Base-by-base conservation (phyloP, 805 yeast species). In the Candida adriatica region DNA sequence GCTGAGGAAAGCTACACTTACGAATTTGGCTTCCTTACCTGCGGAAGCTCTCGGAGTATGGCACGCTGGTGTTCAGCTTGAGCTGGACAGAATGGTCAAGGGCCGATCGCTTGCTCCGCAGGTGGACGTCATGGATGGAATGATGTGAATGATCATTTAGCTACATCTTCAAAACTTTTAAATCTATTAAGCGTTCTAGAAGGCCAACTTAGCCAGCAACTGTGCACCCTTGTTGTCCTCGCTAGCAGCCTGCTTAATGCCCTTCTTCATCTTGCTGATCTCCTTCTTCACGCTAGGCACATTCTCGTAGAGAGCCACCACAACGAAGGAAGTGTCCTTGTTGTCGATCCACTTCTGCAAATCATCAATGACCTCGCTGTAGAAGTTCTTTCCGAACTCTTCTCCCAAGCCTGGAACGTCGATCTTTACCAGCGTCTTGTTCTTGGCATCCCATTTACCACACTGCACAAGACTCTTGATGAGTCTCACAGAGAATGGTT, bases 401-500 rank as follows among this genome's bases (percentile, higher is more conserved):
- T 61, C 52, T 8, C 92, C 90, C 13, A 62, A 57, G 33, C 59
- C 76, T 52, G 62, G 66, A 39, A 56, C 59, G 9, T 61, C 66
- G 26, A 67, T 44, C 35, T 65, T 65, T 35, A 49, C 68, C 29
- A 67, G 60, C 48, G 58, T 67, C 57, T 67, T 75, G 45, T 66
- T 73, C 58, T 76, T 74, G 49, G 68, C 71, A 49, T 79, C 77
- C 81, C 86, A 85, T 51, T 77, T 84, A 48, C 88, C 88, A 39
- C 88, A 90, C 58, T 83, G 94, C 43, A 86, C 80, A 47, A 86
- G 62, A 1, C 85, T 63, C 55, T 84, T 79, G 42, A 86, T 59
- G 31, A 81, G 63, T 63, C 96, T 75, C 3, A 85, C 68, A 17
- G 83, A 70, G 54, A 79, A 82, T 31, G 92, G 82, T 50, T 73